Evolutionary conservation across 345 rosid species (phyloP).

Genomic region (Lagerstroemia speciosa): DNA sequence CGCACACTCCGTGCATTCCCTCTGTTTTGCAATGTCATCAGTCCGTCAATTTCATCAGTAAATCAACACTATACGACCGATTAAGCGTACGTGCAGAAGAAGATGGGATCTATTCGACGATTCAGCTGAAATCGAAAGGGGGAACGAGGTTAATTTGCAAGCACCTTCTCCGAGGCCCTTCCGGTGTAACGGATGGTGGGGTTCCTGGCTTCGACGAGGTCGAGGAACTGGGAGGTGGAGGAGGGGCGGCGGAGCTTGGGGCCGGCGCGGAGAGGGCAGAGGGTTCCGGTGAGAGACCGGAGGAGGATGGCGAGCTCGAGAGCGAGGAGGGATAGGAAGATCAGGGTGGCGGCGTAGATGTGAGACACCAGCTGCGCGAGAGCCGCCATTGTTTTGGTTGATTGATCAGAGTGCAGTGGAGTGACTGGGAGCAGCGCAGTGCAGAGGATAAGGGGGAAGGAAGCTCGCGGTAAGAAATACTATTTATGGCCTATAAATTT

Average conservation of each 20-base stretch:
- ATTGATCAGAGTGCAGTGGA: not conserved
- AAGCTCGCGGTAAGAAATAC: not conserved
- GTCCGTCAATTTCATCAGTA: not conserved
- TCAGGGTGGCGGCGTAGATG: constrained; percentile 16
- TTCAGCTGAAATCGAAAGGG: not conserved
- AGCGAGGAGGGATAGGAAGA: constrained; percentile 27
- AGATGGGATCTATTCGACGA: not conserved
- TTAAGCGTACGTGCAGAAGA: not conserved
- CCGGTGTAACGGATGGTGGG: constrained; percentile 23
- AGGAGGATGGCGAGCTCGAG: constrained; percentile 17
- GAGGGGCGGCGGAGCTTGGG: constrained; percentile 6
- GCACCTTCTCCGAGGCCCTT: not conserved
- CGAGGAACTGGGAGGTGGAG: constrained; percentile 26
- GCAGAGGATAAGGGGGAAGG: not conserved
- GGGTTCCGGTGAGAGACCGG: constrained; percentile 19
- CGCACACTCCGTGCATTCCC: constrained; percentile 17
- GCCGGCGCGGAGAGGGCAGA: not conserved
- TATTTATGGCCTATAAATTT: not conserved
- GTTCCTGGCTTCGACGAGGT: constrained; percentile 25
- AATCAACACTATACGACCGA: not conserved
- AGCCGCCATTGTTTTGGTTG: constrained; percentile 18
- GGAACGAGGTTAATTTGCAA: not conserved
- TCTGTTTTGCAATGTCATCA: not conserved
- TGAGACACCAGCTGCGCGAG: constrained; percentile 21
- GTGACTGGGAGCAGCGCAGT: not conserved